These are phyloP conservation scores for Trichoderma sp. DNA, from an alignment of 2,329 filamentous ascomycete genomes.

Conservation along the genomic window DNA sequence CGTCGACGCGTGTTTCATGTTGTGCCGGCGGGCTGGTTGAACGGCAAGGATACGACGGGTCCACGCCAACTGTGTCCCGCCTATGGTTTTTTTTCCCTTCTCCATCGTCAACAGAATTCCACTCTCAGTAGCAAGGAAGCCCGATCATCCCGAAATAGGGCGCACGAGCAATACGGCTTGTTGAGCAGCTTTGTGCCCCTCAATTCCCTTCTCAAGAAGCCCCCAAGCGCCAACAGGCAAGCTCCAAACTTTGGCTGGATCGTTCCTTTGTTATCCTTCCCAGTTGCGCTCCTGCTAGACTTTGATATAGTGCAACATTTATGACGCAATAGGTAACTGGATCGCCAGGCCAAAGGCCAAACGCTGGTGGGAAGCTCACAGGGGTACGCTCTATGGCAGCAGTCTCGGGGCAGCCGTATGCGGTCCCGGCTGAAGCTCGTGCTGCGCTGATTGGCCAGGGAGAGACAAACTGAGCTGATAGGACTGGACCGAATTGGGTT, in stretches of 20 bases:
- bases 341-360: conserved; percentile 14
- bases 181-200: background rate
- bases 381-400: conserved; percentile 1
- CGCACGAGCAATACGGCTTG: background rate
- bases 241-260: background rate
- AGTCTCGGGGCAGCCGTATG: conserved; percentile 10
- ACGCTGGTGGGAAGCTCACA: background rate
- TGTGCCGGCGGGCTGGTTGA: conserved; percentile 17
- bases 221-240: background rate
- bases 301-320: background rate
- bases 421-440: conserved; percentile 4
- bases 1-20: conserved; percentile 20
- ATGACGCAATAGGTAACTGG: conserved; percentile 17
- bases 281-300: background rate
- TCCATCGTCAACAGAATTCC: conserved; percentile 5
- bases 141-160: conserved; percentile 12
- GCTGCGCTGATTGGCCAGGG: conserved; percentile 6
- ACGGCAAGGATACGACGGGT: background rate
- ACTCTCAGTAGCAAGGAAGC: conserved; percentile 4
- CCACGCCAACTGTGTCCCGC: conserved; percentile 13
- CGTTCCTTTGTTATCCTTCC: background rate
- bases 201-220: background rate
- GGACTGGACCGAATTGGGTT: background rate
- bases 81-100: background rate
- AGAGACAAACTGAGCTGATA: background rate